These are phyloP conservation scores for Rhododendron ferrugineum DNA, from an alignment of 148 eudicot genomes.

Conservation along the genomic window DNA sequence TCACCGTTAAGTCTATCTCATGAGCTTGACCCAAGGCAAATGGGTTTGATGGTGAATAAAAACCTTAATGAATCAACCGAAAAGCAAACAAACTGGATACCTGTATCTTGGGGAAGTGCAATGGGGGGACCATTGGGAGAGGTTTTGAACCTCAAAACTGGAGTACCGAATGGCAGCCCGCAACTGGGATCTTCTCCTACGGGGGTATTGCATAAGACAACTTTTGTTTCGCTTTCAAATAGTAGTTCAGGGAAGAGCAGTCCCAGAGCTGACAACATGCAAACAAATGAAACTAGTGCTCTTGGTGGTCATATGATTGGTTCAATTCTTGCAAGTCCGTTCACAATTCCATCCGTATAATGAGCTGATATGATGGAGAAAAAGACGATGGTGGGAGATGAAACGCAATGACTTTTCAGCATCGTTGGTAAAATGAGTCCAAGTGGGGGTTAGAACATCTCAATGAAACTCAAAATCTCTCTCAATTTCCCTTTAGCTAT, in stretches of 20 bases:
- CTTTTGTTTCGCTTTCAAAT: slow-evolving; percentile 63
- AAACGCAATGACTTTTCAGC: not conserved
- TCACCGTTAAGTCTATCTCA: slow-evolving; percentile 40
- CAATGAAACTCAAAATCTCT: not conserved
- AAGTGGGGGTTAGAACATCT: not conserved
- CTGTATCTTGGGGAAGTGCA: slow-evolving; percentile 53
- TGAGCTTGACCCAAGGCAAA: slow-evolving; percentile 44
- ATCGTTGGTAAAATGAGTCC: not conserved
- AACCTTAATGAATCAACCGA: slow-evolving; percentile 20
- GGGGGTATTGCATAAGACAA: slow-evolving; percentile 61
- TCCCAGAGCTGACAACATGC: slow-evolving; percentile 40
- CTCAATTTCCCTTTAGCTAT: not conserved
- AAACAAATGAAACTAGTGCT: slow-evolving; percentile 22
- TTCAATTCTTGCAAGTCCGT: slow-evolving; percentile 35
- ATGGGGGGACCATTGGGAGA: slow-evolving; percentile 91
- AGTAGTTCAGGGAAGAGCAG: slow-evolving; percentile 66
- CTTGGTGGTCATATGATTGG: slow-evolving; percentile 40
- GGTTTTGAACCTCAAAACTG: slow-evolving; percentile 35
- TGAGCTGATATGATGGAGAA: not conserved
- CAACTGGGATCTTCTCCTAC: slow-evolving; percentile 68
- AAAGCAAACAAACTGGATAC: slow-evolving; percentile 45
- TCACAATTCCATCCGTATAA: slow-evolving; percentile 38
- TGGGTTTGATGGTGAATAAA: slow-evolving; percentile 33
- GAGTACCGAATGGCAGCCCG: slow-evolving; percentile 42
- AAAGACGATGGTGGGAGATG: not conserved